phyloP scores from a whole-genome alignment of 75 land plant genomes.

The Ceratopteris richardii region DNA sequence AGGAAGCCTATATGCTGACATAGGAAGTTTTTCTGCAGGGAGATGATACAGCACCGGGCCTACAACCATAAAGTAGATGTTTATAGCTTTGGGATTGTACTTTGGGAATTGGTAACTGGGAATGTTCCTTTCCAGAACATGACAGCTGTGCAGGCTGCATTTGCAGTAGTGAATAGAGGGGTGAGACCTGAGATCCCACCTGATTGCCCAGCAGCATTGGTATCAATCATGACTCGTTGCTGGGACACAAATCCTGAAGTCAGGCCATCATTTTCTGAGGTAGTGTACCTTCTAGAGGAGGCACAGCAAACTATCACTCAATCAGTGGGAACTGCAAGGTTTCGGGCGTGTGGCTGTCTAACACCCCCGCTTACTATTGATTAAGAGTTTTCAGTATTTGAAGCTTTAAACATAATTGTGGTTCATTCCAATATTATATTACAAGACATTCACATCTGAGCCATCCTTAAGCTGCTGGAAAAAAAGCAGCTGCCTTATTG shows the following conservation, averaged over 20 bases:
- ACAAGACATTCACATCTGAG: no score
- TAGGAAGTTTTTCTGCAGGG: slow-evolving; percentile 31
- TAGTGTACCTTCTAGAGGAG: slow-evolving; percentile 29
- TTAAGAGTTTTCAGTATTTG: no score
- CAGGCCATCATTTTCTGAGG: slow-evolving; percentile 29
- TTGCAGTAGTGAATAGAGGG: slow-evolving; percentile 41
- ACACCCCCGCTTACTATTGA: slow-evolving; percentile 33
- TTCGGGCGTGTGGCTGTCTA: slow-evolving; percentile 25
- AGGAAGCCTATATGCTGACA: no score
- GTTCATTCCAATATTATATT: no score
- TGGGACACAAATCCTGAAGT: slow-evolving; percentile 42
- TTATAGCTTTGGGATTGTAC: slow-evolving; percentile 41
- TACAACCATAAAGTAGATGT: slow-evolving; percentile 43
- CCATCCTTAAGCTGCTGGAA: no score
- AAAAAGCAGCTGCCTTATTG: no score
- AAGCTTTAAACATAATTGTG: no score
- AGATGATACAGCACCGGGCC: slow-evolving; percentile 40
- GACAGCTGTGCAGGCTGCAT: slow-evolving; percentile 45
- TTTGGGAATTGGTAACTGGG: slow-evolving; percentile 46
- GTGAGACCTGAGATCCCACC: slow-evolving; percentile 25
- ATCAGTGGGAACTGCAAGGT: slow-evolving; percentile 26
- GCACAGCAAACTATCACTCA: slow-evolving; percentile 19
- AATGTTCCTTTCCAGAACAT: slow-evolving; percentile 37
- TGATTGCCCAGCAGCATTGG: slow-evolving; percentile 26
- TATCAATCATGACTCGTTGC: slow-evolving; percentile 37